Conservation (phyloP, 2,329 filamentous ascomycete genomes). For the Microsporum canis region DNA sequence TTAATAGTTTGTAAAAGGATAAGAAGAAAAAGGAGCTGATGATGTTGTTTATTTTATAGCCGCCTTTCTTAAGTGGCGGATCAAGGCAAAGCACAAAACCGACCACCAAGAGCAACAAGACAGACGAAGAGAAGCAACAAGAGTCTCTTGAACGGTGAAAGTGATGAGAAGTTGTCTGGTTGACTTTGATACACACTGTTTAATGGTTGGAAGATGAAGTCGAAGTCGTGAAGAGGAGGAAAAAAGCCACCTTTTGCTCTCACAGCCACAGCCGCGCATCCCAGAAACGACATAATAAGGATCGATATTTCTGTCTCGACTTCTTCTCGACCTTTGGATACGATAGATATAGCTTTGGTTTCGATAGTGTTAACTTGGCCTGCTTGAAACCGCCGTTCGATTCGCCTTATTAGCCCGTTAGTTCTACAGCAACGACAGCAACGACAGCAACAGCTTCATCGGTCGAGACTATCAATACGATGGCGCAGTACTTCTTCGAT, state of each 20-base stretch:
- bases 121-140: neutral
- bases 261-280: neutral
- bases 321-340: neutral
- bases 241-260: neutral
- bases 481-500: slow-evolving; percentile 79
- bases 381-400: too few relatives aligned
- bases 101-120: neutral
- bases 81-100: too few relatives aligned
- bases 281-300: neutral
- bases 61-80: too few relatives aligned
- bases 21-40: neutral
- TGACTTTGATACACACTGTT: too few relatives aligned
- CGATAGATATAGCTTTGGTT: too few relatives aligned
- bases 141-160: neutral
- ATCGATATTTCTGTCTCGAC: neutral
- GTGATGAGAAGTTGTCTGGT: neutral
- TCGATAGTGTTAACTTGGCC: too few relatives aligned
- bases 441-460: neutral
- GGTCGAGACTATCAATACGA: slow-evolving; percentile 27
- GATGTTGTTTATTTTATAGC: neutral
- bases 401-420: neutral
- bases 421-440: neutral
- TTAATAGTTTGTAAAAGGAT: neutral
- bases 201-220: too few relatives aligned
- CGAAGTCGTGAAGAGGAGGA: neutral